Base-by-base conservation (phyloP, 805 yeast species). In the Tetrapisispora pingtungensis region DNA sequence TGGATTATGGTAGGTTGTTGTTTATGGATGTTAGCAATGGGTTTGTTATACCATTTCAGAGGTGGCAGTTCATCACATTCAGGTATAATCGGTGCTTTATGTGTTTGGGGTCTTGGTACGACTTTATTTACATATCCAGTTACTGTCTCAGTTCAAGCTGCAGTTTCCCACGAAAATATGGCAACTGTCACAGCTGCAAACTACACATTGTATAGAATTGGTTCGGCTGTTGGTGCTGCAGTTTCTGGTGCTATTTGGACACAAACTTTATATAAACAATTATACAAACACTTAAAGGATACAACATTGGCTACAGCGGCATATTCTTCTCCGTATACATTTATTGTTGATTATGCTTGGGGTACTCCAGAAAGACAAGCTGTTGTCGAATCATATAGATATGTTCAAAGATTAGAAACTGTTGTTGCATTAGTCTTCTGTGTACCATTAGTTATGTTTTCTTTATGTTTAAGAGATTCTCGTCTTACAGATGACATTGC, bases 161-260 rank as follows among this genome's bases (percentile, higher is more conserved):
- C 74, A 46, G 72, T 78, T 17, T 71, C 69, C 45, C 89, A 82
- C 61, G 83, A 78, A 57, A 71, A 77, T 61, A 74, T 83, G 80
- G 85, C 86, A 4, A 71, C 77, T 34, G 73, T 78, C 26, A 72
- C 80, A 33, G 73, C 86, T 2, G 59, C 81, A 22, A 75, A 75
- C 57, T 69, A 77, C 51, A 69, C 86, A 1, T 56, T 73, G 17
- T 80, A 78, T 58, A 70, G 76, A 51, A 68, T 81, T 43, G 89
- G 89, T 10, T 60, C 74, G 13, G 83, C 85, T 10, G 56, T 80
- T 41, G 88, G 88, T 18, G 62, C 73, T 31, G 64, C 82, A 20
- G 74, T 82, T 15, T 72, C 84, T 14, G 88, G 87, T 52, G 85
- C 86, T 27, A 70, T 81, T 35, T 82, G 87, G 87, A 75, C 85